Conservation (phyloP, 2,329 filamentous ascomycete genomes). For the Emmonsia crescens region DNA sequence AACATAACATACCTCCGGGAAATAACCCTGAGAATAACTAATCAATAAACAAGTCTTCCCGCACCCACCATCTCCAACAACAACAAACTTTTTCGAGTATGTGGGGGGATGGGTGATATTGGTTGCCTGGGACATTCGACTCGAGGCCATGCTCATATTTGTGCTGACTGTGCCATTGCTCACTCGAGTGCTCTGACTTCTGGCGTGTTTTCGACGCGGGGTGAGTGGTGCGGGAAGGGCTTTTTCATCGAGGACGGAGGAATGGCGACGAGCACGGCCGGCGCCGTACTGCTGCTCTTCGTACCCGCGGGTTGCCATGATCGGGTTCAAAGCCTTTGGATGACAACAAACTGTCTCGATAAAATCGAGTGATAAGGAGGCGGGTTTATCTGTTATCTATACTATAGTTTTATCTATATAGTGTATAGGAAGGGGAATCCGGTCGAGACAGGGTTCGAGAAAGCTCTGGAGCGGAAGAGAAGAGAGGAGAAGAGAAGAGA, state of each 20-base stretch:
- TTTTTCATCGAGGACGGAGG: constrained; percentile 32
- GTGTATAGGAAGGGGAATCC: not conserved
- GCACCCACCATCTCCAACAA: constrained; percentile 94
- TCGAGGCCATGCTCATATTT: constrained; percentile 57
- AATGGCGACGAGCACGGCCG: constrained; percentile 47
- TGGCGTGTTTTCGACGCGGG: constrained; percentile 37
- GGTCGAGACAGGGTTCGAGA: not conserved
- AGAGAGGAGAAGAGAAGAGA: constrained; percentile 2
- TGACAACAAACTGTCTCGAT: not conserved
- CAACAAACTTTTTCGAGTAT: constrained; percentile 98
- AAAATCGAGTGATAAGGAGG: not conserved
- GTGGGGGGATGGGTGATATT: constrained; percentile 81
- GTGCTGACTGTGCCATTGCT: constrained; percentile 90
- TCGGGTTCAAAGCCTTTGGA: constrained; percentile 3
- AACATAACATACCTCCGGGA: constrained; percentile 70
- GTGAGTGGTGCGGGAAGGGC: constrained; percentile 30
- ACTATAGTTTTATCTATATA: not conserved
- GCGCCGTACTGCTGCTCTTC: constrained; percentile 25
- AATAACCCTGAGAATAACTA: constrained; percentile 97
- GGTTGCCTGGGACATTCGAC: constrained; percentile 67
- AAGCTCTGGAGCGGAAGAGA: not conserved
- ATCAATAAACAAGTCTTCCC: constrained; percentile 98
- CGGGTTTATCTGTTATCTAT: not conserved
- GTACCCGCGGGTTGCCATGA: constrained; percentile 12
- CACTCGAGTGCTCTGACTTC: constrained; percentile 52